Evolutionary conservation across 371 early-diverging fungal genomes (phyloP), one percentile per base, ranked within the genome.

Genomic region (Circinella umbellata): DNA sequence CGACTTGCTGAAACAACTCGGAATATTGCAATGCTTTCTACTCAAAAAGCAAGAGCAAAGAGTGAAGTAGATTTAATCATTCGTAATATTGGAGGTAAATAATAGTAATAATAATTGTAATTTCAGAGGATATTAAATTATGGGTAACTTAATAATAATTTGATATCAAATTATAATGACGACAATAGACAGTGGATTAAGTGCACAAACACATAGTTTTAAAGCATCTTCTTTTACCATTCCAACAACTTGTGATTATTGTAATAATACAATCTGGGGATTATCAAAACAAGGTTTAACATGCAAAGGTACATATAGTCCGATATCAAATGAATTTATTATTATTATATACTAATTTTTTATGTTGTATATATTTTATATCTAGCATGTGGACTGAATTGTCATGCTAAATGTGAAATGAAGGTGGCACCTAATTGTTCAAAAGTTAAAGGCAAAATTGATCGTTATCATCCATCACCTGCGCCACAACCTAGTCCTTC

Each of bases 401-500:
- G 94, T 71, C 95, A 95, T 71, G 84, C 91, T 4, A 93, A 92
- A 67, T 95, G 95, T 74, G 93, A 94, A 76, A 89, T 95, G 86
- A 95, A 94, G 70, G 93, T 93, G 1, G 88, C 93, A 8, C 91
- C 91, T 3, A 88, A 85, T 65, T 95, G 95, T 67, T 83, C 91
- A 15, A 83, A 85, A 34, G 72, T 82, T 27, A 90, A 89, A 34
- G 88, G 91, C 3, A 88, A 88, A 55, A 76, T 89, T 27, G 85
- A 84, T 46, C 75, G 88, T 42, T 80, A 81, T 42, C 78, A 78
- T 15, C 53, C 73, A 39, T 68, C 66, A 8, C 70, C 64, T 36
- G 60, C 74, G n/a, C 63, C 71, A n/a, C 64, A 71, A 18, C 57
- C 71, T 61, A 68, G 51, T 46, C 66, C 55, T 34, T 61, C 67